Evolutionary conservation across 768 basidiomycete species (phyloP), one percentile per base, ranked within the genome.

Genomic region (Steccherinum ochraceum): DNA sequence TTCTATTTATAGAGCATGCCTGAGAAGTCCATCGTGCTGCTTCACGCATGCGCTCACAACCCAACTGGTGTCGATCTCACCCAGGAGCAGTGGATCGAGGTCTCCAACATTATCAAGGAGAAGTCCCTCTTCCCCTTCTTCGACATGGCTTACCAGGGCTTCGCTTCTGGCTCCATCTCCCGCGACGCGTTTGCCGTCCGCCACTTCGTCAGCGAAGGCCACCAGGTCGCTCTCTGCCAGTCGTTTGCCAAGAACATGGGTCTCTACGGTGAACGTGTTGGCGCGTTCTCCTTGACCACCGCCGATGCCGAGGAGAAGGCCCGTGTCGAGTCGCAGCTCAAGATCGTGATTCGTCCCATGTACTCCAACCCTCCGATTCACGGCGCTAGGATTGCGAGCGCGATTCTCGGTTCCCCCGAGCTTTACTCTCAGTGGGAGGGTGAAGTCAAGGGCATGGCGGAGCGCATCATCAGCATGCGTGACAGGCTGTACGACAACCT

Each of bases 171-270:
- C 46, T 84, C 84, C 47, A 93, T 91, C 57, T 67, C 84, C 57
- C 84, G 83, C 50, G 96, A 99, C 63, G 96, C 95, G 11, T 94
- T 91, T 68, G 93, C 95, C 25, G 83, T 97, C 52, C 89, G 95
- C 57, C 83, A 95, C 72, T 98, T 99, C 67, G 89, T 95, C 48
- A 75, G 83, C 18, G 75, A 92, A 66, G 90, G 92, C 20, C 93
- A 96, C 72, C 86, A 93, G 63, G 69, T 94, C 59, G 89, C 93
- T 24, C 79, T 98, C 21, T 79, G 88, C 56, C 96, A 99, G 67
- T 93, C 90, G 30, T 99, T 96, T 68, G 96, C 96, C 35, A 99
- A 99, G 78, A 98, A 98, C 76, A 95, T 97, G 84, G 96, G 96
- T 48, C 80, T 99, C 40, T 99, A 99, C 66, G 95, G 93, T 53